Evolutionary conservation across 176 grass and related monocot genomes (phyloP), one percentile per base, ranked within the genome.

Genomic region (Oryza punctata): DNA sequence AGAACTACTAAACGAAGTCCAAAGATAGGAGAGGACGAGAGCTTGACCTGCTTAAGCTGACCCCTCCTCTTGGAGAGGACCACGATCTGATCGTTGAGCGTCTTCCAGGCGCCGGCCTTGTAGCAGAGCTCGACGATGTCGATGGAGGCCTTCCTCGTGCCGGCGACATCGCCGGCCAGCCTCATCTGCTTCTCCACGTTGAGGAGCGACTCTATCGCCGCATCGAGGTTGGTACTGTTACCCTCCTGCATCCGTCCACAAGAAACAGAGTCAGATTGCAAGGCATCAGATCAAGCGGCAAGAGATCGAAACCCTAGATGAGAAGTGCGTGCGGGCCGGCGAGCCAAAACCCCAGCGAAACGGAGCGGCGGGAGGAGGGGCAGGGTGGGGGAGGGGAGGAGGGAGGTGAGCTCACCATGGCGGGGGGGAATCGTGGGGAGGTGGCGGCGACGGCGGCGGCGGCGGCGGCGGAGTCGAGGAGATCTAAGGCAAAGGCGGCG

Each of bases 111-210:
- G 65, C 59, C 81, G 1, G 88, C 89, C 83, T 92, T 92, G 61
- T 83, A 99, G 70, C 93, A 98, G 41, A 96, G 96, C 83, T 99
- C 93, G 1, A 99, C 91, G 78, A 99, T 99, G 77, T 99, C 96
- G 72, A 94, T 77, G 52, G 38, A 93, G 23, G 93, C 96, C 75
- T 99, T 99, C 79, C 92, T 87, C 4, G 93, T 99, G 37, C 96
- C 96, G 18, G 88, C 87, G 13, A 99, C 96, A 38, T 99, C 96
- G 43, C 91, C 87, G 12, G 85, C 89, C 60, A 99, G 83, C 66
- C 96, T 82, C 91, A 95, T 90, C 82, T 99, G 96, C 80, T 99
- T 99, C 87, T 99, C 96, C 63, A 91, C 85, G 38, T 94, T 99
- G 1, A 99, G 82, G 6, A 96, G 88, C 78, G 93, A 86, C 45